Percentiles rank a stretch among this genome's conserved stretches.
These are phyloP conservation scores for Aspergillus udagawae DNA, from an alignment of 2,329 filamentous ascomycete species.

Conservation along the genomic window DNA sequence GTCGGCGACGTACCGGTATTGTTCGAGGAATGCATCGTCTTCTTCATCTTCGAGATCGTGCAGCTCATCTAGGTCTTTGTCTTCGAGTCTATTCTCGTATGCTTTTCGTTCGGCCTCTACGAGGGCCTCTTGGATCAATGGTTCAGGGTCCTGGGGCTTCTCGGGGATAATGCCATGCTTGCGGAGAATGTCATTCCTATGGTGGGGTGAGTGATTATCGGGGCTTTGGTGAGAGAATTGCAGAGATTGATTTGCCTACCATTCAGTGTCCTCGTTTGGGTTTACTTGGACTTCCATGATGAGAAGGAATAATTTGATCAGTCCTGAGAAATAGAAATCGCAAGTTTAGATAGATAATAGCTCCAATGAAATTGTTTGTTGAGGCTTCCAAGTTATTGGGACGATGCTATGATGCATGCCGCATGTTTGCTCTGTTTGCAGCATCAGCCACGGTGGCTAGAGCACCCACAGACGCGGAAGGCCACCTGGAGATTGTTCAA, in stretches of 20 bases:
- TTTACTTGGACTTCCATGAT: slow-evolving; percentile 76
- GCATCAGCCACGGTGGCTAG: slow-evolving; percentile 21
- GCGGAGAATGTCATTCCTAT: slow-evolving; percentile 95
- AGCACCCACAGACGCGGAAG: slow-evolving; percentile 33
- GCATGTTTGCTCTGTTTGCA: slow-evolving; percentile 40
- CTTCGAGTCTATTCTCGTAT: slow-evolving; percentile 87
- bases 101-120: slow-evolving; percentile 76
- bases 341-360: slow-evolving; percentile 1
- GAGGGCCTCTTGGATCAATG: slow-evolving; percentile 92
- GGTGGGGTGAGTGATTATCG: slow-evolving; percentile 11
- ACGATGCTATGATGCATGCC: slow-evolving; percentile 21
- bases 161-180: slow-evolving; percentile 98
- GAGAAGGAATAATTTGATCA: slow-evolving; percentile 20
- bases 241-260: slow-evolving; percentile 50
- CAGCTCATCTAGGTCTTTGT: slow-evolving; percentile 90
- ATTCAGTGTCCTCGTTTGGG: slow-evolving; percentile 97
- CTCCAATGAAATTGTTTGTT: slow-evolving; percentile 7
- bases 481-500: slow-evolving; percentile 35
- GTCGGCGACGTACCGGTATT: slow-evolving; percentile 58
- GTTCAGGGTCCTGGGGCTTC: slow-evolving; percentile 91
- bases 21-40: slow-evolving; percentile 84
- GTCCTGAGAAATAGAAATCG: slow-evolving; percentile 1
- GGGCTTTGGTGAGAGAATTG: slow-evolving; percentile 9
- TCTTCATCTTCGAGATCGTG: slow-evolving; percentile 93
- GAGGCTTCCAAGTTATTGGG: background rate